Evolutionary conservation across 768 basidiomycete genomes (phyloP).

Genomic region (Coprinopsis strossmayeri): DNA sequence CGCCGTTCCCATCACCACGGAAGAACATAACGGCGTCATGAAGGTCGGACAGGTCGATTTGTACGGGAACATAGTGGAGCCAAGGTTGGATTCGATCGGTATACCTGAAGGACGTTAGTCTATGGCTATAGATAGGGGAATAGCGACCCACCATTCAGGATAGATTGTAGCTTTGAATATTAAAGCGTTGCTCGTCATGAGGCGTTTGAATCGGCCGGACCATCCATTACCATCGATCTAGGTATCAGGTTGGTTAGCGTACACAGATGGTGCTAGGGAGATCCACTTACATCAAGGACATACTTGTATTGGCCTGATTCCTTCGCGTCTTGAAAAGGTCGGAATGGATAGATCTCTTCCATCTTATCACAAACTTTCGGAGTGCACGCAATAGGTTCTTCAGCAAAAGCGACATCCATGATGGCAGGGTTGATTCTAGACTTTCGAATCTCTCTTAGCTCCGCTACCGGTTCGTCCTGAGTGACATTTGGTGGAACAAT

Average conservation of each 20-base stretch:
- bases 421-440: constrained; percentile 30
- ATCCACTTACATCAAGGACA: constrained; percentile 40
- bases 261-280: background rate
- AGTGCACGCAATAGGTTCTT: constrained; percentile 35
- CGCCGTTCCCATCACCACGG: constrained; percentile 52
- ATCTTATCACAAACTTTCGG: constrained; percentile 35
- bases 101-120: too few species aligned
- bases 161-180: constrained; percentile 62
- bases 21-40: constrained; percentile 73
- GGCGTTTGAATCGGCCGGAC: constrained; percentile 55
- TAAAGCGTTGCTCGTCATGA: constrained; percentile 52
- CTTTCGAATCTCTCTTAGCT: constrained; percentile 25
- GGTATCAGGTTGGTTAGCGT: background rate
- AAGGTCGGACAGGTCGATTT: constrained; percentile 58
- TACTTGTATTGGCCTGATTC: constrained; percentile 51
- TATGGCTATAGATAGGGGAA: too few species aligned
- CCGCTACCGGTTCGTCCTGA: constrained; percentile 26
- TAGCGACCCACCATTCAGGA: constrained; percentile 74
- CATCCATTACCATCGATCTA: constrained; percentile 57
- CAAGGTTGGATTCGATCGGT: constrained; percentile 51
- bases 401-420: constrained; percentile 39
- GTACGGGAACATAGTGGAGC: constrained; percentile 71
- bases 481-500: constrained; percentile 29
- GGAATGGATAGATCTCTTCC: constrained; percentile 43
- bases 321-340: constrained; percentile 31